Evolutionary conservation across 2,329 filamentous ascomycete species (phyloP), one percentile per base, ranked within the genome.

Genomic region (Stylonectria norvegica): DNA sequence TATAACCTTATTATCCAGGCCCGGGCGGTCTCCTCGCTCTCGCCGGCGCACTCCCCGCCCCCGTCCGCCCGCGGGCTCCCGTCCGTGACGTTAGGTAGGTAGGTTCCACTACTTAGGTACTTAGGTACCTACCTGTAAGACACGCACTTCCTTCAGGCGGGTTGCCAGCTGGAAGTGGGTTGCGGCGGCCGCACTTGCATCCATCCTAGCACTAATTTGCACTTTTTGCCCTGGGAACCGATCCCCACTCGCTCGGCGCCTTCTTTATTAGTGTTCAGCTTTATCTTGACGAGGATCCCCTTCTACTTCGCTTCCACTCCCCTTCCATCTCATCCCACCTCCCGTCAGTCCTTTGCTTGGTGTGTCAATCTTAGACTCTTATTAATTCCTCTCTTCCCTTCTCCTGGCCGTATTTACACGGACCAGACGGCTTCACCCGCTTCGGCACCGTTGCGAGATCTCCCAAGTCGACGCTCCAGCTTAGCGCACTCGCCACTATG

Each of bases 341-440:
- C 34, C 37, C 19, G 54, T 55, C 53, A 36, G 50, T 55, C 50
- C 47, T 55, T 58, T 39, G 33, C 39, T 44, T n/a, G n/a, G n/a
- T n/a, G n/a, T n/a, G n/a, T n/a, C n/a, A n/a, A n/a, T n/a, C n/a
- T n/a, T n/a, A n/a, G n/a, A n/a, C 46, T 20, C 34, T 40, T 20
- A 43, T 52, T 43, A 42, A 39, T 55, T 43, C 20, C 36, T 18
- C 38, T 42, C 34, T 40, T 42, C 34, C 19, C 35, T 34, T 35
- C 34, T 35, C 8, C 20, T 5, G 12, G 19, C 9, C 31, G 20
- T 38, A 20, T 23, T 28, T 25, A 27, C 19, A 35, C 20, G 20
- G 30, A 37, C 34, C 20, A n/a, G n/a, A 28, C 35, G 16, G 19
- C 11, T n/a, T 5, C 31, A 5, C n/a, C 14, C 20, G 28, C 42